A percentile compares a stretch with the other conserved stretches of the same genome.
These are phyloP conservation scores for Seiridium unicorne DNA, from an alignment of 2,329 filamentous ascomycete genomes.

Conservation along the genomic window DNA sequence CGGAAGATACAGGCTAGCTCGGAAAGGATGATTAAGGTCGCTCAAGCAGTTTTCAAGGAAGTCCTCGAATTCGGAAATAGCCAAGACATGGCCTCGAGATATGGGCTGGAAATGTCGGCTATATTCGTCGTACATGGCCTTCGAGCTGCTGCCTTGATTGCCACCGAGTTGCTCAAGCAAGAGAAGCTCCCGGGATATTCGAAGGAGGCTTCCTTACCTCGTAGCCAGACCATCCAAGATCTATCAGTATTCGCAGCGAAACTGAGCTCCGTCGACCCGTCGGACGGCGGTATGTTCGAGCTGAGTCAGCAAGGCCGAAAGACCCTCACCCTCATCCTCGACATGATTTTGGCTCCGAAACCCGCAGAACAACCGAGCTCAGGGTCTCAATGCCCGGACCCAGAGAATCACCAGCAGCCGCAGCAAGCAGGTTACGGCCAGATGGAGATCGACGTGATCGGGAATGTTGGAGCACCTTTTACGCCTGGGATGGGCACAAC, in stretches of 20 bases:
- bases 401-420: not conserved
- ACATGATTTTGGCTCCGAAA: conserved; percentile 28
- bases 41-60: conserved; percentile 28
- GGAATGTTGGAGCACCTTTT: conserved; percentile 15
- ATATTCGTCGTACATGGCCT: conserved; percentile 30
- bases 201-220: conserved; percentile 28
- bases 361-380: conserved; percentile 10
- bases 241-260: conserved; percentile 32
- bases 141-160: conserved; percentile 31
- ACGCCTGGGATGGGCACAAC: conserved; percentile 17
- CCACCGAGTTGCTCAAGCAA: conserved; percentile 32
- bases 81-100: conserved; percentile 25
- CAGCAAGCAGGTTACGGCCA: conserved; percentile 4
- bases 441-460: conserved; percentile 13
- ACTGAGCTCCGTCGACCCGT: conserved; percentile 27
- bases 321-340: conserved; percentile 32
- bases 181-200: conserved; percentile 31
- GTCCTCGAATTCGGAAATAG: conserved; percentile 28
- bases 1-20: conserved; percentile 30
- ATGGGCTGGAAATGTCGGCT: conserved; percentile 25
- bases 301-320: conserved; percentile 32
- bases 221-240: conserved; percentile 34
- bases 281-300: conserved; percentile 24
- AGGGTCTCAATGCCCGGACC: conserved; percentile 12
- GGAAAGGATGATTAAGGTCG: conserved; percentile 27